These are phyloP conservation scores for Microbotryum silenes-acaulis DNA, from an alignment of 1,284 basidiomycete species.

Conservation along the genomic window DNA sequence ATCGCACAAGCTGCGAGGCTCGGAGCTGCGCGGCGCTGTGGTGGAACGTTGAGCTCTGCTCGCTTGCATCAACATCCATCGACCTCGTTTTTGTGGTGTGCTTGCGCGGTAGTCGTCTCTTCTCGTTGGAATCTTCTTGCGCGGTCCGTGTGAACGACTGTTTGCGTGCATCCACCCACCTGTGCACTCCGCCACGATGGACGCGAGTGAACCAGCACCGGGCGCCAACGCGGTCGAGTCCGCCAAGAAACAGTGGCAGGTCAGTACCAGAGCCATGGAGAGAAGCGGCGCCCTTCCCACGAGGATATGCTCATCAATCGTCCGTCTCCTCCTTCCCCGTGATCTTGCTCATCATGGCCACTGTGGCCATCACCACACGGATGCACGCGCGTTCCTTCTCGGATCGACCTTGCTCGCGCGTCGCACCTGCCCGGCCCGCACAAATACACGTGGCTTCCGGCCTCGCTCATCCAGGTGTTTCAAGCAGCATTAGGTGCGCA, in stretches of 20 bases:
- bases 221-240: slow-evolving; percentile 11
- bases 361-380: no score
- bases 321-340: background rate
- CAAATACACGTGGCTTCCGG: background rate
- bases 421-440: background rate
- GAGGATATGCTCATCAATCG: no score
- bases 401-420: background rate
- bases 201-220: slow-evolving; percentile 11
- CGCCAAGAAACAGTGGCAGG: slow-evolving; percentile 1
- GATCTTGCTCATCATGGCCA: no score
- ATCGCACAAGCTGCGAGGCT: no score
- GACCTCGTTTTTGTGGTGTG: background rate
- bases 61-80: no score
- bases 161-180: background rate
- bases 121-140: no score
- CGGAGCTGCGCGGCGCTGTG: no score
- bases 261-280: slow-evolving; percentile 2
- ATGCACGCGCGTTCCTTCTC: background rate
- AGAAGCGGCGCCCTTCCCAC: background rate
- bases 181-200: slow-evolving; percentile 1
- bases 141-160: no score
- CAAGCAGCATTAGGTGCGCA: slow-evolving; percentile 10
- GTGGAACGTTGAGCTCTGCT: no score
- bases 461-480: background rate
- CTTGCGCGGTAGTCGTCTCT: background rate